Evolutionary conservation across 2,329 filamentous ascomycete species (phyloP), one percentile per base, ranked within the genome.

Genomic region (Lachnellula cervina): DNA sequence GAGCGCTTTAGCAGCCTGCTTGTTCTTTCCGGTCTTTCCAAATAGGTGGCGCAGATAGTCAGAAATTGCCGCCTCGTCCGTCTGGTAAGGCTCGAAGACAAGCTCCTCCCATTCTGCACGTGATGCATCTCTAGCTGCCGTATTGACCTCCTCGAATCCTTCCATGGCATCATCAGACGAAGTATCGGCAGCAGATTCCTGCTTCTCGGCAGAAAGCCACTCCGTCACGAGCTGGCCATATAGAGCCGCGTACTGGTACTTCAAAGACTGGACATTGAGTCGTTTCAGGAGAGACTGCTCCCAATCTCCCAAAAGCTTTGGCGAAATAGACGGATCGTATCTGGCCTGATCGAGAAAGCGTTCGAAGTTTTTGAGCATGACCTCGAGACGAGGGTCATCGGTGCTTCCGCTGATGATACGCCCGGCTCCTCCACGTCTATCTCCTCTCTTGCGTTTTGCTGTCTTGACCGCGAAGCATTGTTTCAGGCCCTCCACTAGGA

Each of bases 201-300:
- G 45, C 44, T 62, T 57, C 43, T 66, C 67, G 5, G 70, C 64
- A 1, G 71, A 69, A 49, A 83, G 68, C 76, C 79, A 82, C 60
- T 83, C 80, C 0, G 73, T 78, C 13, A 82, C 77, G 23, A 86
- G 67, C 40, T 76, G 68, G 17, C 78, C 77, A 64, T 84, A 84
- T 34, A 86, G 72, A 6, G 74, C 72, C 0, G 81, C 81, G 63
- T 82, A 80, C 17, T 80, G 73, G 61, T 82, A 77, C 56, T 78
- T 81, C 49, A 76, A 72, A n/a, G 74, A 74, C 60, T 81, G 73
- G n/a, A 76, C 71, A 14, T 73, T 66, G 5, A 85, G 60, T 35
- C 77, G 74, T 25, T 73, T 66, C 35, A 74, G 69, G n/a, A 85
- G 64, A 23, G 73, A 70, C 14, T 67, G 59, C 59, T 83, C 75